Conservation (phyloP, 1,284 basidiomycete species). For the Tylopilus orsonianus region DNA sequence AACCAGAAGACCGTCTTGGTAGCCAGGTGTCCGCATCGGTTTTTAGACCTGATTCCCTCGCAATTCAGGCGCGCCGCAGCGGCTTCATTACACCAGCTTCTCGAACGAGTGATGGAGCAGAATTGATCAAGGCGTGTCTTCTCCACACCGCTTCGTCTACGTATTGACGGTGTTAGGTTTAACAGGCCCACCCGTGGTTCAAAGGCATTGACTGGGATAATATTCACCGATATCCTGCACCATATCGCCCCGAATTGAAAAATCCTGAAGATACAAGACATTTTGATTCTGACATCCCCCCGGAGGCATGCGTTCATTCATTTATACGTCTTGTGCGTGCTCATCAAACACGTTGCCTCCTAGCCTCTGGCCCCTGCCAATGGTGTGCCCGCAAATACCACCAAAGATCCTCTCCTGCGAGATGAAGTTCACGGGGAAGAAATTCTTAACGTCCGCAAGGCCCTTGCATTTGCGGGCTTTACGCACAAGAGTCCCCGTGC, state of each 20-base stretch:
- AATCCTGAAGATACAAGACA: conserved; percentile 84
- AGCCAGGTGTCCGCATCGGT: conserved; percentile 67
- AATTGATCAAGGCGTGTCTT: conserved; percentile 75
- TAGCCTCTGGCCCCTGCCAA: conserved; percentile 89
- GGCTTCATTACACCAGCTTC: conserved; percentile 61
- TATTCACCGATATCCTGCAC: conserved; percentile 78
- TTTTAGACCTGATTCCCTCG: conserved; percentile 73
- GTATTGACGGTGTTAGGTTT: conserved; percentile 25
- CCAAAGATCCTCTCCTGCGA: conserved; percentile 84
- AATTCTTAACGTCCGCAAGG: conserved; percentile 88
- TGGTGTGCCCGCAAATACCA: conserved; percentile 78
- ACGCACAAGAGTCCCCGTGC: conserved; percentile 83
- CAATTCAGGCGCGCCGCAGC: conserved; percentile 71
- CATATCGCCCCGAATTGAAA: conserved; percentile 82
- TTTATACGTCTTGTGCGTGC: conserved; percentile 21
- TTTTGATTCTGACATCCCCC: conserved; percentile 90
- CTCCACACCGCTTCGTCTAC: conserved; percentile 18
- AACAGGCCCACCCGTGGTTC: conserved; percentile 84
- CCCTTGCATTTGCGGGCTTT: conserved; percentile 86
- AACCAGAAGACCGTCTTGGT: conserved; percentile 91
- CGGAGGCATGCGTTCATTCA: conserved; percentile 64
- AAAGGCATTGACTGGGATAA: conserved; percentile 81
- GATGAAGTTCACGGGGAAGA: conserved; percentile 83
- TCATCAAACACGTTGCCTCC: conserved; percentile 35
- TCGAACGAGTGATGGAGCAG: conserved; percentile 75